Conservation (phyloP, 306 rosid species). For the Dalbergia oliveri region DNA sequence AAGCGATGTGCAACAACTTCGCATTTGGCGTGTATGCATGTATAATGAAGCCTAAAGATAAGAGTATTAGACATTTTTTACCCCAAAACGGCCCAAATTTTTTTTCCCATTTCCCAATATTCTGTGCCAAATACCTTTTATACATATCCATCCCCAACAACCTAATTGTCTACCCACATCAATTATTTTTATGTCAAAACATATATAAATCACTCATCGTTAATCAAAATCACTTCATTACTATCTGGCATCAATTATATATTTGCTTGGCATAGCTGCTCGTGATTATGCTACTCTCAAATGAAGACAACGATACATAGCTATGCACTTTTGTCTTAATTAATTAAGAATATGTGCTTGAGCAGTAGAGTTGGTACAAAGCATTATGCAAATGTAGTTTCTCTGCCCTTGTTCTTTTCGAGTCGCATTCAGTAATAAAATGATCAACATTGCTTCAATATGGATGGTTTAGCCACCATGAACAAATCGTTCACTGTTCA, state of each 20-base stretch:
- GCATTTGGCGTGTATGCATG: neutral
- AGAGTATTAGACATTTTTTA: neutral
- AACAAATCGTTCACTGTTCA: no score
- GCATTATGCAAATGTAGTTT: neutral
- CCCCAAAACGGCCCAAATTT: neutral
- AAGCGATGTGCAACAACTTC: neutral
- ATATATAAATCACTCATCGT: neutral
- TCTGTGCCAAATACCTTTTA: neutral
- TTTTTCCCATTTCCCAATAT: neutral
- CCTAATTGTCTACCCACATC: neutral
- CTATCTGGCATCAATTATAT: constrained; percentile 11
- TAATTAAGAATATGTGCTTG: neutral
- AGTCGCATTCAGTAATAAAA: neutral
- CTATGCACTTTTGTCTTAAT: neutral
- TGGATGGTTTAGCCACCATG: no score
- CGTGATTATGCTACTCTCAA: constrained; percentile 1
- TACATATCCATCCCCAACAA: constrained; percentile 9
- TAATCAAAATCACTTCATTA: constrained; percentile 3
- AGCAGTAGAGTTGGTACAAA: neutral
- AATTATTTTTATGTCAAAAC: constrained; percentile 14
- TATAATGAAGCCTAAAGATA: neutral
- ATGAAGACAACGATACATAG: constrained; percentile 15
- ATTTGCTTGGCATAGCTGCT: neutral
- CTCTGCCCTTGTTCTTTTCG: neutral
- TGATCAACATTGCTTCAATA: no score